Percentiles rank a stretch among this genome's conserved stretches.
phyloP scores from a whole-genome alignment of 495 filamentous ascomycete genomes.

The Penicillium mononematosum region DNA sequence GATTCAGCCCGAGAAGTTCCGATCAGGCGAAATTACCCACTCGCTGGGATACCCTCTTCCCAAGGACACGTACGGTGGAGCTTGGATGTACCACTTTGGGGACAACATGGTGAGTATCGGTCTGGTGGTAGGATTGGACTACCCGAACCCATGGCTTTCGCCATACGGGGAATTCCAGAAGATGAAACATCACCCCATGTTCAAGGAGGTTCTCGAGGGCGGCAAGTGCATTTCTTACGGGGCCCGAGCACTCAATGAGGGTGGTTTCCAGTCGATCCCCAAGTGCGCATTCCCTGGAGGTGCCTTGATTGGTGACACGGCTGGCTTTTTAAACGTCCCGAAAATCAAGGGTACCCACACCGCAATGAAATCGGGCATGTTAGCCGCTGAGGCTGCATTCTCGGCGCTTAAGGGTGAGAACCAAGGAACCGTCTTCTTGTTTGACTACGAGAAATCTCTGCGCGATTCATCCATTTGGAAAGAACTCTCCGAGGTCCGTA shows the following conservation, averaged over 20 bases:
- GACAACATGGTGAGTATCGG: constrained; percentile 95
- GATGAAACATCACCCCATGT: constrained; percentile 95
- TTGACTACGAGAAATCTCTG: constrained; percentile 90
- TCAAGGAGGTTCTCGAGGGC: constrained; percentile 76
- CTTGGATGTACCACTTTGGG: constrained; percentile 98
- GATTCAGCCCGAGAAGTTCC: constrained; percentile 88
- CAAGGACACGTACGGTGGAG: constrained; percentile 88
- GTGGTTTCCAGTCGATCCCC: constrained; percentile 95
- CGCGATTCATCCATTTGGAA: constrained; percentile 86
- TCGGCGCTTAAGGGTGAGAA: constrained; percentile 61
- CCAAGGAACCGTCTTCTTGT: constrained; percentile 79
- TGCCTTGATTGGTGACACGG: constrained; percentile 92
- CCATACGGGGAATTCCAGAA: constrained; percentile 98
- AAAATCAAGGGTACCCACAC: constrained; percentile 99
- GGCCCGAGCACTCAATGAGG: constrained; percentile 89
- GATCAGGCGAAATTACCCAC: constrained; percentile 80
- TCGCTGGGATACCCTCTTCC: constrained; percentile 93
- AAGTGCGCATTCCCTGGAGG: constrained; percentile 95
- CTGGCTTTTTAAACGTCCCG: constrained; percentile 95
- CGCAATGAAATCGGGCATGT: constrained; percentile 95
- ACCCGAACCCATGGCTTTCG: constrained; percentile 93
- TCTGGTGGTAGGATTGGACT: constrained; percentile 92
- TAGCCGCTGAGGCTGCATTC: constrained; percentile 88
- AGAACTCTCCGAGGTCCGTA: constrained; percentile 91
- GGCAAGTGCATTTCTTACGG: constrained; percentile 98